These are phyloP conservation scores for Penicillium turbatum DNA, from an alignment of 495 filamentous ascomycete species.

Conservation along the genomic window DNA sequence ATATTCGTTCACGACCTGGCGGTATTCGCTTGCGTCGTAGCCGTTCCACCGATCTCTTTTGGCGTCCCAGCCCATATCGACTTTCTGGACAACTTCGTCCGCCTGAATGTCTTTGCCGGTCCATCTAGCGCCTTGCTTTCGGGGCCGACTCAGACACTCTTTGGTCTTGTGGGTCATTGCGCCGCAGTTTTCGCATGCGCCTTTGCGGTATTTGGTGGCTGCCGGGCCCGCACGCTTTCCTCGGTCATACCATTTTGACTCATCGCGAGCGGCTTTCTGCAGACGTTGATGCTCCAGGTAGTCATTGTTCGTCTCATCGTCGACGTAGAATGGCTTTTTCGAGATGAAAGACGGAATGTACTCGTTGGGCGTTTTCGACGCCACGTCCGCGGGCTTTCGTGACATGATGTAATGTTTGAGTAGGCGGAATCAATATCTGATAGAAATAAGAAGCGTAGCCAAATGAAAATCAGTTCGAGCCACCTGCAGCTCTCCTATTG, in stretches of 20 bases:
- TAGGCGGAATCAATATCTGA: background rate
- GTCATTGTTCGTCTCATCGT: constrained; percentile 75
- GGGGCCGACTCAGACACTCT: constrained; percentile 84
- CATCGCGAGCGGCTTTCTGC: constrained; percentile 57
- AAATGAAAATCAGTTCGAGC: background rate
- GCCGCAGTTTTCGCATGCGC: constrained; percentile 97
- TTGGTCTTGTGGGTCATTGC: constrained; percentile 94
- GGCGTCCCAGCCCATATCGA: constrained; percentile 92
- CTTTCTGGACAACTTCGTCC: constrained; percentile 82
- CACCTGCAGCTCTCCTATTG: constrained; percentile 1
- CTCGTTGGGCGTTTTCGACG: constrained; percentile 81
- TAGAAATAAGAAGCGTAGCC: background rate
- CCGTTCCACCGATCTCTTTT: constrained; percentile 98
- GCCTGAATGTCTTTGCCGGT: constrained; percentile 90
- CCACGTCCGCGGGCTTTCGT: constrained; percentile 48
- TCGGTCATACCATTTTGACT: constrained; percentile 86
- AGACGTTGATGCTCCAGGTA: constrained; percentile 97
- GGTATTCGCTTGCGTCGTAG: constrained; percentile 86
- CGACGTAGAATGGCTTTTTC: constrained; percentile 94
- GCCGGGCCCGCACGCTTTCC: constrained; percentile 75
- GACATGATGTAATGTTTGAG: constrained; percentile 28
- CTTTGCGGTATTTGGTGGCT: constrained; percentile 95
- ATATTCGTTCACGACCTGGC: constrained; percentile 79
- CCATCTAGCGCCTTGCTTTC: constrained; percentile 88
- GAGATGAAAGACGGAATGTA: constrained; percentile 99